Base-by-base conservation (phyloP, 2,329 filamentous ascomycete species). In the Microcera coccophila region DNA sequence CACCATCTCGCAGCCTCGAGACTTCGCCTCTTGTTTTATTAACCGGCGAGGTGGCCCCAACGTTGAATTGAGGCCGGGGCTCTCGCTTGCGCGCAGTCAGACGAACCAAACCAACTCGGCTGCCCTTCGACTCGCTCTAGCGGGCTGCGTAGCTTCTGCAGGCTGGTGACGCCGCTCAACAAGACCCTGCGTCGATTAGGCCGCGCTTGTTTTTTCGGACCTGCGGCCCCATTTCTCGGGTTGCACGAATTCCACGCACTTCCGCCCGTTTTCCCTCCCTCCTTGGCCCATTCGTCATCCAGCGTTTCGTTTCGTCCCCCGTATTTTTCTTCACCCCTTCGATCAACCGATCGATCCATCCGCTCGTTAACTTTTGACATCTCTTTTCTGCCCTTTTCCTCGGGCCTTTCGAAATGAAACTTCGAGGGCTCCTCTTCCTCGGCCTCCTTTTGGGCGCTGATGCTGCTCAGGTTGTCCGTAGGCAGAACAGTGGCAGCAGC, bases 371-470 rank as follows among this genome's bases (percentile, higher is more conserved):
- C 28, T 24, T n/a, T 33, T 20, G 33, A 11, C 17, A 11, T 38
- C 31, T 39, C 26, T 32, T 26, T 31, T 36, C 18, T 14, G 21
- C 37, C 29, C 19, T 35, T 39, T 33, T 45, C n/a, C 34, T 36
- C 33, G 40, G 35, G 47, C 26, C 47, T 43, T 31, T 14, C 26
- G 48, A 43, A 21, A 59, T 59, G 56, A 54, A 59, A 39, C 32
- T 59, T 47, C 51, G 49, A 51, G 38, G 49, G 39, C 39, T 59
- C 17, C 42, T 59, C n/a, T 24, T 58, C 21, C 17, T 59, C 38
- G 50, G 55, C 40, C 36, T 59, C 42, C 47, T 56, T 41, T 41
- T 55, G 33, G 54, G 52, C 41, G 49, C 49, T n/a, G 55, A 59
- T 36, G 55, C 48, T 37, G 26, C 52, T n/a, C 45, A 41, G 15